Evolutionary conservation across 768 basidiomycete genomes (phyloP), one percentile per base, ranked within the genome.

Genomic region (Lactarius evosmus): DNA sequence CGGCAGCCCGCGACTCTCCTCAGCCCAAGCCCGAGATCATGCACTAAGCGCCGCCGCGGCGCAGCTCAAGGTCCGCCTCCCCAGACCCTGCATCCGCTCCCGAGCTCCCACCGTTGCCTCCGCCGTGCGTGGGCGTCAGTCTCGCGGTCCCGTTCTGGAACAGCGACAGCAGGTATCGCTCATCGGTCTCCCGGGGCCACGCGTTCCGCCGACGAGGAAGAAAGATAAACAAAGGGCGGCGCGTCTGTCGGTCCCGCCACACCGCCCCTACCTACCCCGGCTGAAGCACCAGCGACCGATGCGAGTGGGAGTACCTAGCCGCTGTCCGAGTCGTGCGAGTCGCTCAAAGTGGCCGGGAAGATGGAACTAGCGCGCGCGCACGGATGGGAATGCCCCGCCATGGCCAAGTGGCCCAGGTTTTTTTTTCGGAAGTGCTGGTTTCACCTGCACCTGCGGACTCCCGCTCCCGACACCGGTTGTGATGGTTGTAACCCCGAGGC

Each of bases 181-280:
- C 95, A 75, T 98, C 96, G 38, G 98, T 76, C 51, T 88, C 82
- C 69, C 95, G 93, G 86, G 98, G 98, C 94, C 95, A 98, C 74
- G 16, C 66, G 60, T 66, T 66, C 58, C 57, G 64, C 36, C 54
- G 50, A 12, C 60, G 64, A 8, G 50, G 55, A 11, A 22, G 17
- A 63, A 4, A 41, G 59, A n/a, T n/a, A n/a, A n/a, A n/a, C n/a
- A n/a, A n/a, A n/a, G n/a, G n/a, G n/a, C n/a, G n/a, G 60, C 12
- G 65, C 60, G 17, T 65, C 66, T 0, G 38, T 40, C 6, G 61
- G 58, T 22, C 51, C 41, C 16, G 38, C 38, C 14, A n/a, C 46
- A 57, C 32, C 29, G 30, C 50, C 50, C 30, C 38, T 19, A 12
- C 30, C 38, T 19, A 12, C 56, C 19, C 33, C 54, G 14, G 14